Base-by-base conservation (phyloP, 345 rosid species). In the Dimocarpus longan region DNA sequence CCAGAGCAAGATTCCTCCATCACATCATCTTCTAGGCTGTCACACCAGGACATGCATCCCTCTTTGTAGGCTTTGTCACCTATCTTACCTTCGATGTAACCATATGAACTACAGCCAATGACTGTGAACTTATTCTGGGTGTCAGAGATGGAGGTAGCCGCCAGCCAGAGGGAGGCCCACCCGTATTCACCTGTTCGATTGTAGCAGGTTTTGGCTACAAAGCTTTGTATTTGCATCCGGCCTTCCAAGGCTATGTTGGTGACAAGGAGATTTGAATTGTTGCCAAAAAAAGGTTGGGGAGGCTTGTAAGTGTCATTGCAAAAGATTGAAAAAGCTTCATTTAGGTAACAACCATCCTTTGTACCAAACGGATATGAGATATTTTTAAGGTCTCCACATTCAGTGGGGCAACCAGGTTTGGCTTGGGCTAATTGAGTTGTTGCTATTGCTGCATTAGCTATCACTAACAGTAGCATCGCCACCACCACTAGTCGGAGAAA, bases 311-410 rank as follows among this genome's bases (percentile, higher is more conserved):
- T 19, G 22, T 0, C 3, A 43, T 50, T 54, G n/a, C 82, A 80
- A 19, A 24, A 32, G 66, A 75, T 62, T 5, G n/a, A 73, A 62
- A 80, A 80, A 24, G n/a, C 28, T 69, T 75, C 8, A 13, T 64
- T 44, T 5, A 68, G 68, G 62, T 21, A 80, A 63, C 82, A 80
- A 44, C 37, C 66, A 3, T 28, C 0, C 3, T 3, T 13, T 54
- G 69, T 80, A 5, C 79, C 82, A 26, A 80, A 80, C n/a, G 82
- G 79, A 68, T 43, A 75, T 40, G 52, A 54, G 63, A 80, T n/a
- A n/a, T n/a, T 68, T 11, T 15, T 9, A 11, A 68, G 16, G n/a
- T 57, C 70, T 10, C 79, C 75, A 48, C 82, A 80, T 4, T 15
- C 11, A 15, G 5, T 18, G 22, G 0, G 21, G 73, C 82, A 80